Conservation (phyloP, 768 basidiomycete species). For the Aureoboletus auriporus region DNA sequence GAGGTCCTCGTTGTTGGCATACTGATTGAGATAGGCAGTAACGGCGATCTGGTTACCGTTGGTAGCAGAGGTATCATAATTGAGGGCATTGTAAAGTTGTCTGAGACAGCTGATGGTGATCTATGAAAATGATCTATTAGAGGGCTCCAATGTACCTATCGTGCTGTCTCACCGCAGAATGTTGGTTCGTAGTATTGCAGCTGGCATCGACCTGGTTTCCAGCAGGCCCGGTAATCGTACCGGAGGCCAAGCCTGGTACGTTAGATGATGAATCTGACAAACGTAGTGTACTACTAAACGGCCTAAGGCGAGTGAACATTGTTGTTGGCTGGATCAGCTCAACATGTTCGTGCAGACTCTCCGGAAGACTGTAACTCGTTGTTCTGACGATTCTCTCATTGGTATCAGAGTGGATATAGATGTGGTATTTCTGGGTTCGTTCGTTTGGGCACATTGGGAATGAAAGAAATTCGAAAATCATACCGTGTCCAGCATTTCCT, state of each 20-base stretch:
- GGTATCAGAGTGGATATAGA: conserved; percentile 52
- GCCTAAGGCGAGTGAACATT: conserved; percentile 50
- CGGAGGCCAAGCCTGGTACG: neutral
- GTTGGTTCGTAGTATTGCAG: conserved; percentile 34
- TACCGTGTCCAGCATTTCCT: conserved; percentile 68
- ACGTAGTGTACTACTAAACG: conserved; percentile 39
- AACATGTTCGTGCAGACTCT: conserved; percentile 52
- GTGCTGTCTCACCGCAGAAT: conserved; percentile 11
- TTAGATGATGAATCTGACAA: conserved; percentile 16
- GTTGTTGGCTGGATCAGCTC: conserved; percentile 73
- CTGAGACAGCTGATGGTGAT: conserved; percentile 52
- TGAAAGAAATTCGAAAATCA: conserved; percentile 8
- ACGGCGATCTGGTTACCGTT: conserved; percentile 52
- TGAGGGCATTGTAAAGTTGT: conserved; percentile 44
- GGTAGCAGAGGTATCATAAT: conserved; percentile 38
- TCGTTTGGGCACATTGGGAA: neutral
- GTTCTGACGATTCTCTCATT: conserved; percentile 60
- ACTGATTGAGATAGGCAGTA: conserved; percentile 51
- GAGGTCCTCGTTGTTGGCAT: conserved; percentile 49
- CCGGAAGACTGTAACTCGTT: conserved; percentile 63
- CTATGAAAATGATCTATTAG: conserved; percentile 3
- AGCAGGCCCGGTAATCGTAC: conserved; percentile 26
- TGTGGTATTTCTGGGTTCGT: conserved; percentile 50
- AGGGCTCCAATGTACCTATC: conserved; percentile 5
- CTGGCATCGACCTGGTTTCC: conserved; percentile 43